Conservation (phyloP, 2,329 filamentous ascomycete species). For the Colletotrichum costaricense region DNA sequence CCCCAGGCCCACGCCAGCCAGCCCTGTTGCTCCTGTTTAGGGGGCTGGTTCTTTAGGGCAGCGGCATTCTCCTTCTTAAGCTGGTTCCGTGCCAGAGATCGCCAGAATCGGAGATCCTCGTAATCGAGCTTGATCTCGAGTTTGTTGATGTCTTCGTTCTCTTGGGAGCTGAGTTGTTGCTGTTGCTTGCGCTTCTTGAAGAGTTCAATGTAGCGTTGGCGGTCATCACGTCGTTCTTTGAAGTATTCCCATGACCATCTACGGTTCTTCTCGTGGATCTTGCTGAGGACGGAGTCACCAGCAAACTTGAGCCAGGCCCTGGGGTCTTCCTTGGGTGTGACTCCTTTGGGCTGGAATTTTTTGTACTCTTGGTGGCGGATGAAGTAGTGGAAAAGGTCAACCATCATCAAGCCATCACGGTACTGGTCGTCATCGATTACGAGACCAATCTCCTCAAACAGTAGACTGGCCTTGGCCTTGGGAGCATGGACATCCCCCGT, state of each 20-base stretch:
- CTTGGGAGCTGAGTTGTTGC: constrained; percentile 76
- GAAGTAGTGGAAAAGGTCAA: constrained; percentile 98
- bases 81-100: constrained; percentile 92
- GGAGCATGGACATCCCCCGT: constrained; percentile 82
- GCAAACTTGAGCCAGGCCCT: constrained; percentile 94
- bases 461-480: constrained; percentile 88
- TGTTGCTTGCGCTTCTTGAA: constrained; percentile 94
- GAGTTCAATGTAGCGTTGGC: constrained; percentile 87
- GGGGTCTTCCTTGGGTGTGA: constrained; percentile 87
- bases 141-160: constrained; percentile 77
- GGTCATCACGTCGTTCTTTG: constrained; percentile 90
- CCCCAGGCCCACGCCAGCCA: constrained; percentile 93
- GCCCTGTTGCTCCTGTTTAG: constrained; percentile 76
- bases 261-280: constrained; percentile 94
- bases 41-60: constrained; percentile 75
- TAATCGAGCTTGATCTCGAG: constrained; percentile 92
- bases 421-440: constrained; percentile 99
- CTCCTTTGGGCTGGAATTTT: constrained; percentile 85
- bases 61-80: constrained; percentile 94
- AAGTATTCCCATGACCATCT: constrained; percentile 98
- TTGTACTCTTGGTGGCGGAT: constrained; percentile 98
- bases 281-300: constrained; percentile 86
- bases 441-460: constrained; percentile 98
- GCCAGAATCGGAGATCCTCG: constrained; percentile 97
- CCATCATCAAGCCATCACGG: constrained; percentile 96